A percentile compares a stretch with the other conserved stretches of the same genome.
Conservation (phyloP, 2,329 filamentous ascomycete species). For the Malbranchea zuffiana region DNA sequence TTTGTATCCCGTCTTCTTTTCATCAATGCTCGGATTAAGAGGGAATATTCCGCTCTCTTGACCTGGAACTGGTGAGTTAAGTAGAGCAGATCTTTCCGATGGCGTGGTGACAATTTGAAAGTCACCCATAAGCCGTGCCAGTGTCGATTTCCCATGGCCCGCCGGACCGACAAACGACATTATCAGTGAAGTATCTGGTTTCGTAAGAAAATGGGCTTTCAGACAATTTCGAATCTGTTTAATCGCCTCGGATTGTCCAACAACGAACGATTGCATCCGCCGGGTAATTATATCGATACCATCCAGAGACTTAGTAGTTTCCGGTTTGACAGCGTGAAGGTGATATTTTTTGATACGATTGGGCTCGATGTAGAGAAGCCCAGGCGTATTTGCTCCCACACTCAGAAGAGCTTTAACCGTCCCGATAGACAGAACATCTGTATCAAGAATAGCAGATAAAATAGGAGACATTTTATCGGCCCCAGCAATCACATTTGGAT, state of each 20-base stretch:
- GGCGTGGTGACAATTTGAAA: slow-evolving; percentile 3
- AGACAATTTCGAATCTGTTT: slow-evolving; percentile 6
- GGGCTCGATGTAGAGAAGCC: slow-evolving; percentile 10
- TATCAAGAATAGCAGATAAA: slow-evolving; percentile 11
- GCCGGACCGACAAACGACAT: slow-evolving; percentile 13
- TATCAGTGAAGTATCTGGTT: slow-evolving; percentile 5
- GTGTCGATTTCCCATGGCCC: slow-evolving; percentile 12
- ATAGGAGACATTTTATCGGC: slow-evolving; percentile 10
- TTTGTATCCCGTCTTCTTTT: neutral
- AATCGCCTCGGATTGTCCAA: slow-evolving; percentile 12
- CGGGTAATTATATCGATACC: neutral
- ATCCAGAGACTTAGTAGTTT: neutral
- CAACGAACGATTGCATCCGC: slow-evolving; percentile 3
- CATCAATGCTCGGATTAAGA: neutral
- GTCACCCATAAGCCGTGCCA: slow-evolving; percentile 10
- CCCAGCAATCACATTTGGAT: slow-evolving; percentile 11
- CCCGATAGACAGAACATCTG: slow-evolving; percentile 3
- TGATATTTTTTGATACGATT: slow-evolving; percentile 3
- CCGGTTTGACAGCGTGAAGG: neutral
- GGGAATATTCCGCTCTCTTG: neutral
- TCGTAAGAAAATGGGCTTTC: slow-evolving; percentile 6
- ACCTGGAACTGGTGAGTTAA: too few relatives aligned
- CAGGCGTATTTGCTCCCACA: slow-evolving; percentile 11
- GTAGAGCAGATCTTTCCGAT: too few relatives aligned
- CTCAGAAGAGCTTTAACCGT: slow-evolving; percentile 10